Evolutionary conservation across 2,329 filamentous ascomycete species (phyloP), one percentile per base, ranked within the genome.

Genomic region (Ophiostoma triangulosporum): DNA sequence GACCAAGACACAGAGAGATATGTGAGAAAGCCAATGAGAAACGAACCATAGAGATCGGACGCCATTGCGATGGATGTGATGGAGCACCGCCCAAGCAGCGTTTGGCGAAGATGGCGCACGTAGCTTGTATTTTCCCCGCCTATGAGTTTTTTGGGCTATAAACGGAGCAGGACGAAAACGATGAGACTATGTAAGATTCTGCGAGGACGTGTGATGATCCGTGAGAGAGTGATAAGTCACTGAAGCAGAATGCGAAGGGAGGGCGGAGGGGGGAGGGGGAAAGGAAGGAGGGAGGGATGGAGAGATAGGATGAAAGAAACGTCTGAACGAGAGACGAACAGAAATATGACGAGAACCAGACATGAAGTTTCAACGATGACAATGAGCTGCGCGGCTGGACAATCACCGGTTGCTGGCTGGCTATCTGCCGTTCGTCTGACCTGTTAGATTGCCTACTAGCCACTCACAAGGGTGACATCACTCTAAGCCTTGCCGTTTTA

Each of bases 391-490:
- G 20, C 36, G 20, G 20, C 20, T 40, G 36, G 20, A 40, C 33
- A 15, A n/a, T 36, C 15, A 36, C 6, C n/a, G n/a, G 33, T 15
- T 36, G 33, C 15, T 15, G 20, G 20, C 9, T 40, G 26, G 20
- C 14, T 54, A 15, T 2, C 49, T 38, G 15, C n/a, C 35, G 43
- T 46, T 17, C 17, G 43, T 40, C 36, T 6, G 43, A 46, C 26
- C 43, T 29, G 24, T 46, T 5, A 29, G 24, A 46, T 46, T n/a
- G 20, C 20, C 20, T 43, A 14, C 38, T 36, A 52, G 53, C 53
- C 53, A 54, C 53, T 52, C 53, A 54, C 40, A 48, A 17, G 29
- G 29, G 53, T 52, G 53, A 48, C 53, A 54, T 51, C 53, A 52
- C 53, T 43, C 38, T 43, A 20, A 15, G 38, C 14, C 15, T 27